Percentiles rank a stretch among this genome's conserved stretches.
phyloP scores from a whole-genome alignment of 2,329 filamentous ascomycete genomes.

The Fusarium sp. region DNA sequence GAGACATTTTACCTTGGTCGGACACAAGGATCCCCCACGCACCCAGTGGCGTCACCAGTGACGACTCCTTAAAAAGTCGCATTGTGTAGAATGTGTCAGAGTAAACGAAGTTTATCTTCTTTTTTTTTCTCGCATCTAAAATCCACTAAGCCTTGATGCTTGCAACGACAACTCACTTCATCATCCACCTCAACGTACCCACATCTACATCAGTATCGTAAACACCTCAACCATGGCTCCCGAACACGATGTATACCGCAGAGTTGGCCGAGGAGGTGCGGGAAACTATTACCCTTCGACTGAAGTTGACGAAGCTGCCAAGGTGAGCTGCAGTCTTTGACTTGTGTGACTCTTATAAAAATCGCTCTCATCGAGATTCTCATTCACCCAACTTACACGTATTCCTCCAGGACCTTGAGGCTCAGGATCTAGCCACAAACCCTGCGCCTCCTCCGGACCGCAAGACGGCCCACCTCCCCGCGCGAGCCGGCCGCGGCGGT shows the following conservation, averaged over 20 bases:
- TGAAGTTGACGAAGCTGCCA: conserved; percentile 60
- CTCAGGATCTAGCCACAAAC: conserved; percentile 47
- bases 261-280: conserved; percentile 71
- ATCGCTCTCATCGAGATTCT: neutral
- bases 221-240: conserved; percentile 33
- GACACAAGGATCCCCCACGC: conserved; percentile 26
- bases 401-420: conserved; percentile 54
- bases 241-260: conserved; percentile 59
- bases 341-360: neutral
- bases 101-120: neutral
- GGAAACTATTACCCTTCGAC: conserved; percentile 71
- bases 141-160: neutral
- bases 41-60: conserved; percentile 20
- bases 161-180: neutral
- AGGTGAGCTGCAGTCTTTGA: conserved; percentile 32
- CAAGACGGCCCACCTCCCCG: conserved; percentile 49
- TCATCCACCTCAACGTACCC: neutral
- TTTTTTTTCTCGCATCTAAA: neutral
- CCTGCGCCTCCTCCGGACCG: conserved; percentile 41
- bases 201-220: neutral
- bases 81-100: neutral
- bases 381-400: conserved; percentile 9
- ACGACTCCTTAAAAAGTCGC: conserved; percentile 16
- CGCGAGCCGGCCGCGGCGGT: conserved; percentile 67
- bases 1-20: conserved; percentile 3